Base-by-base conservation (phyloP, 23 red algal species). In the Gracilariopsis chorda region DNA sequence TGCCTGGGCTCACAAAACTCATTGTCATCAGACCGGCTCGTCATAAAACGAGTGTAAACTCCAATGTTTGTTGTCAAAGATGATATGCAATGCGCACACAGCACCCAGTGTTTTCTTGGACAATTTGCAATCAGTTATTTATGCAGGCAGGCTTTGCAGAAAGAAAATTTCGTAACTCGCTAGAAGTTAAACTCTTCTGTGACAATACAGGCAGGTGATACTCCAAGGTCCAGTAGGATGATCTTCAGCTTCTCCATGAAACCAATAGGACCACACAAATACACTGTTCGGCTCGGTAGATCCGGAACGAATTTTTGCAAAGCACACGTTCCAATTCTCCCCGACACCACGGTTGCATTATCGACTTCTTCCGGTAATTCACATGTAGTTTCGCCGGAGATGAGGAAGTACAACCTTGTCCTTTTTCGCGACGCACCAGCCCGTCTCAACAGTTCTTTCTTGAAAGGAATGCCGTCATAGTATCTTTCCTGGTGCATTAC, bases 151-250 rank as follows among this genome's bases (percentile, higher is more conserved):
- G n/a, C n/a, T n/a, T n/a, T n/a, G n/a, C n/a, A n/a, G n/a, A n/a
- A n/a, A n/a, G n/a, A n/a, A n/a, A n/a, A n/a, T n/a, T n/a, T n/a
- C n/a, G n/a, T n/a, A n/a, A n/a, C 20, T 23, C 59, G 32, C 59
- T 65, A 92, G 51, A 92, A 92, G 41, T 82, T 76, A 46, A 92
- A 92, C 48, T 83, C 39, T 37, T 92, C 88, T 13, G 77, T 81
- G 13, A 92, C 35, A 16, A 92, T 37, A 36, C 47, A 32, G 42
- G 32, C 57, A 8, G 36, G 72, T 39, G 47, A 40, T 58, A 83
- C 88, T 23, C 77, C 77, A 13, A 92, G 73, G 13, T 52, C 65
- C 17, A 47, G 28, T 20, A 92, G 61, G 27, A 20, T 16, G 19
- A 23, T 3, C 33, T 36, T 69, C 42, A 92, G 17, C n/a, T 58